Evolutionary conservation across 345 rosid species (phyloP).

Genomic region (Eutrema heterophyllum): DNA sequence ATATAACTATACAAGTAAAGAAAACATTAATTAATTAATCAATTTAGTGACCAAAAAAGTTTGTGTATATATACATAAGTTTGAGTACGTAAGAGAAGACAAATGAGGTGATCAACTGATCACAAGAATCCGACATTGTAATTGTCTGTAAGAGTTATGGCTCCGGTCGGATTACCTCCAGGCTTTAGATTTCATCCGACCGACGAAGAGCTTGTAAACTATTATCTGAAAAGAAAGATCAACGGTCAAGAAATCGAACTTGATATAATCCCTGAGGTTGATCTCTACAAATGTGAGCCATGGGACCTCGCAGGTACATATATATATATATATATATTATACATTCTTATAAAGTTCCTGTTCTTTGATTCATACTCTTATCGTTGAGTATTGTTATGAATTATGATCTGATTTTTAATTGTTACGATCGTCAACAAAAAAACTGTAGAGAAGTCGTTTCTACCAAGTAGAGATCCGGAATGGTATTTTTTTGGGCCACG

Average conservation of each 20-base stretch:
- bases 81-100: background rate
- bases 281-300: slow-evolving; percentile 97
- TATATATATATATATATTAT: background rate
- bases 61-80: background rate
- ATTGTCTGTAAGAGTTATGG: slow-evolving; percentile 18
- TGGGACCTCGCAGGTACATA: slow-evolving; percentile 81
- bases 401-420: background rate
- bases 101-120: slow-evolving; percentile 1
- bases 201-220: slow-evolving; percentile 92
- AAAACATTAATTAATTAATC: background rate
- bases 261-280: slow-evolving; percentile 93
- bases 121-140: background rate
- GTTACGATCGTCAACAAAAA: background rate
- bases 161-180: slow-evolving; percentile 69
- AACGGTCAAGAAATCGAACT: slow-evolving; percentile 83
- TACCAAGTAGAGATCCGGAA: slow-evolving; percentile 90
- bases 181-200: slow-evolving; percentile 96
- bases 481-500: slow-evolving; percentile 97
- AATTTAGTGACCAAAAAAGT: slow-evolving; percentile 2
- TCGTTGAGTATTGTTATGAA: background rate
- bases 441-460: slow-evolving; percentile 63
- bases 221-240: slow-evolving; percentile 82
- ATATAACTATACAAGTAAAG: background rate
- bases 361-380: background rate
- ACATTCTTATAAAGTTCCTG: background rate